A percentile compares a stretch with the other conserved stretches of the same genome.
These are phyloP conservation scores for Cronartium quercuum DNA, from an alignment of 1,284 basidiomycete genomes.

Conservation along the genomic window DNA sequence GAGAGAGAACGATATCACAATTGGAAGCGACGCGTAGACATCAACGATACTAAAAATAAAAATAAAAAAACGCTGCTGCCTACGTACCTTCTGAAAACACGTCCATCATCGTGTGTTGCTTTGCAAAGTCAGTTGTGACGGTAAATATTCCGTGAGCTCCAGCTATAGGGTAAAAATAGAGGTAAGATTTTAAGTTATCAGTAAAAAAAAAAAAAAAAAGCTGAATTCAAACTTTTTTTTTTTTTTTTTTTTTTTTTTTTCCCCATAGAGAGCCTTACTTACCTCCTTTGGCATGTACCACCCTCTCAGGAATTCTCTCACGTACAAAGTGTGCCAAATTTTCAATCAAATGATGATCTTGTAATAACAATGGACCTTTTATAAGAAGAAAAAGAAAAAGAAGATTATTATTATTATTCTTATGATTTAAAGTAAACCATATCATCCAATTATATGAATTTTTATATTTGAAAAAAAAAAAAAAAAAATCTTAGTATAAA, in stretches of 20 bases:
- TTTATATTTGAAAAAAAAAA: not conserved
- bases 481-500: not conserved
- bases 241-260: not conserved
- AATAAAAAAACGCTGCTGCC: too few species aligned
- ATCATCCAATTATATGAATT: not conserved
- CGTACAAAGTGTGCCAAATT: constrained; percentile 83
- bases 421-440: not conserved
- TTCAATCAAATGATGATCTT: constrained; percentile 56
- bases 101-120: constrained; percentile 13
- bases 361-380: constrained; percentile 3
- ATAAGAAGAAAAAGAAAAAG: not conserved
- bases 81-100: constrained; percentile 4
- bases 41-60: too few species aligned
- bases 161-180: not conserved
- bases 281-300: constrained; percentile 55
- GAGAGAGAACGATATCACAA: not conserved
- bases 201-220: not conserved
- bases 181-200: too few species aligned
- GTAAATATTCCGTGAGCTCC: constrained; percentile 13
- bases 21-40: too few species aligned
- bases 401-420: not conserved
- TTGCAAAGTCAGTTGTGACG: constrained; percentile 9
- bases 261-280: not conserved
- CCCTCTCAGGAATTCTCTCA: constrained; percentile 91
- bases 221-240: not conserved